Evolutionary conservation across 1,139 yeast genomes (phyloP).

Genomic region (Blastobotrys illinoisensis): DNA sequence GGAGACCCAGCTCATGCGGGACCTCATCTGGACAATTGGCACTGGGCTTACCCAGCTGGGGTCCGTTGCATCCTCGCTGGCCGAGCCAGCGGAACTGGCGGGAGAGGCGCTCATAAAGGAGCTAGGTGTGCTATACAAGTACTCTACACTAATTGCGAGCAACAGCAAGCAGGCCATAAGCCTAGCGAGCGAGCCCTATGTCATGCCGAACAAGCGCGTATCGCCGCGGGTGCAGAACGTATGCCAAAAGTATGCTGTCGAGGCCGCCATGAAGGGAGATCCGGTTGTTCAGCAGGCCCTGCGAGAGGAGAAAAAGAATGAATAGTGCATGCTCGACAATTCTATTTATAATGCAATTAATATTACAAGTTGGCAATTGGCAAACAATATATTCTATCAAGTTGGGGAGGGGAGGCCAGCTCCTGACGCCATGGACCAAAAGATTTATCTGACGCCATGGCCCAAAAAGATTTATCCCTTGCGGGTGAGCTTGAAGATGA

Average conservation of each 20-base stretch:
- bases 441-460: too few relatives aligned
- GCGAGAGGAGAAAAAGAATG: neutral
- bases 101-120: neutral
- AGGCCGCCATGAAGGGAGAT: neutral
- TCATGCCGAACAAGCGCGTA: neutral
- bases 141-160: neutral
- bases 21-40: neutral
- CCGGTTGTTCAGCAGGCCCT: neutral
- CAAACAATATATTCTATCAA: neutral
- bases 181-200: neutral
- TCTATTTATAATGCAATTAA: slow-evolving; percentile 1
- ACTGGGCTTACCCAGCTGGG: slow-evolving; percentile 5
- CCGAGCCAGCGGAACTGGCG: neutral
- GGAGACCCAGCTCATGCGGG: slow-evolving; percentile 5
- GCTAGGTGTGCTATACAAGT: neutral
- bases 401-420: neutral
- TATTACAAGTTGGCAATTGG: slow-evolving; percentile 15
- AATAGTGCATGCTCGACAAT: neutral
- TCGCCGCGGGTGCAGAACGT: neutral
- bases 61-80: neutral
- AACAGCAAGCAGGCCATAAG: neutral
- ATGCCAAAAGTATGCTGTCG: neutral
- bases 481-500: slow-evolving; percentile 10
- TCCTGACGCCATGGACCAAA: too few relatives aligned
- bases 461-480: too few relatives aligned